A percentile compares a stretch with the other conserved stretches of the same genome.
These are phyloP conservation scores for Aquilaria agallochum DNA, from an alignment of 441 rosid genomes.

Conservation along the genomic window DNA sequence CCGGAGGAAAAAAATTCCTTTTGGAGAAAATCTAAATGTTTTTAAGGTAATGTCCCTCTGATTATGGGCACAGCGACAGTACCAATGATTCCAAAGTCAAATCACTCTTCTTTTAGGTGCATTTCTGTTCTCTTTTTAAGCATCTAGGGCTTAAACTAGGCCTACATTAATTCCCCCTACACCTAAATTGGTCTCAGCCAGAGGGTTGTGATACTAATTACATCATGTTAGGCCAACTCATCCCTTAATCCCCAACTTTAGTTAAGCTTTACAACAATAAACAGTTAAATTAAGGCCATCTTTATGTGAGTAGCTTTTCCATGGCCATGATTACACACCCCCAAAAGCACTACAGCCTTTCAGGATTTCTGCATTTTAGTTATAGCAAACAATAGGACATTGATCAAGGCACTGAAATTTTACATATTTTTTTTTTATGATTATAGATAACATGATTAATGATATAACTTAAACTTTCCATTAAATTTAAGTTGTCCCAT, in stretches of 20 bases:
- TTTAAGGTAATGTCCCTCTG: conserved; percentile 5
- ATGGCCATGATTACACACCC: conserved; percentile 50
- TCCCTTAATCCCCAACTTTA: conserved; percentile 18
- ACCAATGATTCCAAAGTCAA: conserved; percentile 1
- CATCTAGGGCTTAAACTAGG: conserved; percentile 1
- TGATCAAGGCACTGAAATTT: too few relatives aligned
- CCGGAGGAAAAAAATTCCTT: conserved; percentile 5
- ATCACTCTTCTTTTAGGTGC: not conserved
- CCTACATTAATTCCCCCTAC: not conserved
- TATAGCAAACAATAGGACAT: conserved; percentile 8
- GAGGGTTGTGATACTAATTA: conserved; percentile 23
- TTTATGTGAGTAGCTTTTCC: conserved; percentile 28
- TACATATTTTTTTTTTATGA: too few relatives aligned
- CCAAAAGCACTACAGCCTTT: conserved; percentile 67
- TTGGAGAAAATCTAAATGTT: not conserved
- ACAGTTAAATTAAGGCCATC: conserved; percentile 27
- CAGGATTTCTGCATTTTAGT: conserved; percentile 53
- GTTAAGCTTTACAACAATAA: conserved; percentile 24
- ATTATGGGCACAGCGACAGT: conserved; percentile 5
- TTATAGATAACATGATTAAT: too few relatives aligned
- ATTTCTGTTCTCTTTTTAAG: not conserved
- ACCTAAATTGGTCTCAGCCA: conserved; percentile 11
- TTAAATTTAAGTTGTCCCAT: too few relatives aligned
- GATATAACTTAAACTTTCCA: too few relatives aligned
- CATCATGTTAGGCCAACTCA: conserved; percentile 32